Evolutionary conservation across 1,284 basidiomycete species (phyloP).

Genomic region (Volvariella volvacea): DNA sequence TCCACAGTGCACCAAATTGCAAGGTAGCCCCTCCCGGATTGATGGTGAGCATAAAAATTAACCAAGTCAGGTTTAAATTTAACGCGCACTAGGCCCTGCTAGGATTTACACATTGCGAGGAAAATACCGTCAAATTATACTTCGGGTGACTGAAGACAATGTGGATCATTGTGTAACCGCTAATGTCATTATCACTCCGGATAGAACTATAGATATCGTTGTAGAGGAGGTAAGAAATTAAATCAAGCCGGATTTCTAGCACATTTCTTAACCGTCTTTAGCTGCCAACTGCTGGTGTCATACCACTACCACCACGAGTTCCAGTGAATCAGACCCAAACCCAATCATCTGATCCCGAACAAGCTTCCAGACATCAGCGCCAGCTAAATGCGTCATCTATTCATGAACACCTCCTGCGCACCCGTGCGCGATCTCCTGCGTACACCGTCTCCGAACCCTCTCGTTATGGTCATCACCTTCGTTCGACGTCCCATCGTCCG

Average conservation of each 20-base stretch:
- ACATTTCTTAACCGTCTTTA: slow-evolving; percentile 8
- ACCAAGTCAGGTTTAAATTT: slow-evolving; percentile 1
- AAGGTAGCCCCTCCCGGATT: slow-evolving; percentile 56
- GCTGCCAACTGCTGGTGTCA: slow-evolving; percentile 21
- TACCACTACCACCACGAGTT: slow-evolving; percentile 21
- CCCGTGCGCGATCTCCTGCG: too few relatives aligned
- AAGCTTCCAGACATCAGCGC: too few relatives aligned
- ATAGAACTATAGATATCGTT: slow-evolving; percentile 39
- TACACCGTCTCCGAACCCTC: too few relatives aligned
- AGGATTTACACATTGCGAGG: slow-evolving; percentile 63
- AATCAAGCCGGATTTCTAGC: too few relatives aligned
- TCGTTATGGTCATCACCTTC: too few relatives aligned
- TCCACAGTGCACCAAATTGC: slow-evolving; percentile 42
- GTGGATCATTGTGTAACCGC: slow-evolving; percentile 35
- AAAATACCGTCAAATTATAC: slow-evolving; percentile 62
- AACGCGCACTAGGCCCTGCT: slow-evolving; percentile 45
- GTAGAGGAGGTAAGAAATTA: slow-evolving; percentile 36
- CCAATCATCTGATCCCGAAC: too few relatives aligned
- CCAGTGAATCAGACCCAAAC: slow-evolving; percentile 8
- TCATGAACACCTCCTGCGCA: too few relatives aligned
- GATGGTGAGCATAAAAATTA: slow-evolving; percentile 41
- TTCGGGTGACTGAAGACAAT: slow-evolving; percentile 51
- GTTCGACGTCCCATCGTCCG: too few relatives aligned
- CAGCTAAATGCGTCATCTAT: too few relatives aligned
- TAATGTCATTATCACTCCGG: slow-evolving; percentile 37